Evolutionary conservation across 495 filamentous ascomycete species (phyloP).

Genomic region (Penicillium fimorum): DNA sequence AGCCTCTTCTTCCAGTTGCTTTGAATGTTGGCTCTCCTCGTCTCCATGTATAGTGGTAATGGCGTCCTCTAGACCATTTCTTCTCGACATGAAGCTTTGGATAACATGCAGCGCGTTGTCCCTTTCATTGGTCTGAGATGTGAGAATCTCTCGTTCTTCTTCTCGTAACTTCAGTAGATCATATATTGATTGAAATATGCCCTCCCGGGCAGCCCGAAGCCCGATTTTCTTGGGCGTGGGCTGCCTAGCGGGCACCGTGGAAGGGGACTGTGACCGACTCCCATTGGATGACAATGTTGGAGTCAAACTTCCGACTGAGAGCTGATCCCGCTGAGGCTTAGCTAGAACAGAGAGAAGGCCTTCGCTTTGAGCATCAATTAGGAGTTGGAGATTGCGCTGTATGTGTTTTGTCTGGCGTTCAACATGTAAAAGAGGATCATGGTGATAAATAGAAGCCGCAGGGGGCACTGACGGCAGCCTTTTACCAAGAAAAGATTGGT

Average conservation of each 20-base stretch:
- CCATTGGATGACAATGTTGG: slow-evolving; percentile 28
- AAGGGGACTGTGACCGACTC: slow-evolving; percentile 23
- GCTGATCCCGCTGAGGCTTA: slow-evolving; percentile 33
- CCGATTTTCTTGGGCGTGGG: slow-evolving; percentile 55
- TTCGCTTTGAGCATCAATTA: slow-evolving; percentile 83
- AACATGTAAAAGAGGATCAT: slow-evolving; percentile 43
- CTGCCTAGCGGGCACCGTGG: slow-evolving; percentile 63
- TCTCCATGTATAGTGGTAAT: slow-evolving; percentile 43
- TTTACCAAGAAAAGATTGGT: slow-evolving; percentile 23
- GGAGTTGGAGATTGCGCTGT: slow-evolving; percentile 70
- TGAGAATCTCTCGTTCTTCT: slow-evolving; percentile 65
- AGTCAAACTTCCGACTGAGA: slow-evolving; percentile 51
- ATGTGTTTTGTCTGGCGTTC: slow-evolving; percentile 53
- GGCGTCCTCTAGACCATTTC: slow-evolving; percentile 42
- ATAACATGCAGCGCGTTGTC: slow-evolving; percentile 60
- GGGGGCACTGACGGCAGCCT: slow-evolving; percentile 29
- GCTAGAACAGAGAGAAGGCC: slow-evolving; percentile 61
- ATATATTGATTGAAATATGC: slow-evolving; percentile 68
- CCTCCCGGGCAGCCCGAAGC: slow-evolving; percentile 65
- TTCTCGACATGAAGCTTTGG: slow-evolving; percentile 57
- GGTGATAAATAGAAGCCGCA: slow-evolving; percentile 30
- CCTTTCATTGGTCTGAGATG: slow-evolving; percentile 54
- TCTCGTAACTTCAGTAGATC: slow-evolving; percentile 69
- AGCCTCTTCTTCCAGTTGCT: slow-evolving; percentile 53
- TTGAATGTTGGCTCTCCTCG: slow-evolving; percentile 35